Percentiles rank a stretch among this genome's conserved stretches.
Conservation (phyloP, 768 basidiomycete genomes). For the Lepiota subincarnata region DNA sequence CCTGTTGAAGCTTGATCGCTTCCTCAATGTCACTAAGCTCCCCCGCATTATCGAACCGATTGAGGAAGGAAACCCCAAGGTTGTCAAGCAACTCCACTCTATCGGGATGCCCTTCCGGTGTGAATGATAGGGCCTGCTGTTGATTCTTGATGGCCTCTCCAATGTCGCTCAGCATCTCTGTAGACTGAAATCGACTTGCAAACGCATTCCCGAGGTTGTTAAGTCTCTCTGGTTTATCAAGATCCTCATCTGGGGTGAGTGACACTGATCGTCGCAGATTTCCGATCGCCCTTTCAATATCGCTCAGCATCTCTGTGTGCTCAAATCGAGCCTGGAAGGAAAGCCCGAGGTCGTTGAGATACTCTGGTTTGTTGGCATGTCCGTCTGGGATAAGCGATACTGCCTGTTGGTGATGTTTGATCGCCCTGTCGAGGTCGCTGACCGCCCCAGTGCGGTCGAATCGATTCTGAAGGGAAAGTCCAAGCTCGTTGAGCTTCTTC, state of each 20-base stretch:
- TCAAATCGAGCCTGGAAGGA: background rate
- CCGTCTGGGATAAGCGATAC: slow-evolving; percentile 11
- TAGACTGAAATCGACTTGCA: background rate
- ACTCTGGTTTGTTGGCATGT: background rate
- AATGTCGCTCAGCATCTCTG: background rate
- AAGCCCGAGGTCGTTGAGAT: background rate
- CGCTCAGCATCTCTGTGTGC: background rate
- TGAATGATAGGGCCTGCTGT: background rate
- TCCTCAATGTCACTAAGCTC: background rate
- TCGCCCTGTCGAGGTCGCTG: slow-evolving; percentile 18
- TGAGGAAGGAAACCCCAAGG: background rate
- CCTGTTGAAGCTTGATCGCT: background rate
- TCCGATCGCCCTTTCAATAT: background rate
- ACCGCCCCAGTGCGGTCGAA: slow-evolving; percentile 18
- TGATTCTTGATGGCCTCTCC: background rate
- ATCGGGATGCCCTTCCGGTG: background rate
- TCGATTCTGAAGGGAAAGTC: slow-evolving; percentile 7
- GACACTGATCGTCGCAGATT: background rate
- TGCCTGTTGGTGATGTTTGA: slow-evolving; percentile 12
- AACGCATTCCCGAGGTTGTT: slow-evolving; percentile 1
- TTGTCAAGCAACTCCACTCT: background rate
- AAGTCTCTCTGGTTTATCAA: background rate
- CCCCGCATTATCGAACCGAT: background rate
- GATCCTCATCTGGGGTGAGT: background rate
- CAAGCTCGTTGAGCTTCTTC: slow-evolving; percentile 8